Percentiles rank a stretch among this genome's conserved stretches.
phyloP scores from a whole-genome alignment of 805 yeast genomes.

The Nakazawaea laoshanensis region DNA sequence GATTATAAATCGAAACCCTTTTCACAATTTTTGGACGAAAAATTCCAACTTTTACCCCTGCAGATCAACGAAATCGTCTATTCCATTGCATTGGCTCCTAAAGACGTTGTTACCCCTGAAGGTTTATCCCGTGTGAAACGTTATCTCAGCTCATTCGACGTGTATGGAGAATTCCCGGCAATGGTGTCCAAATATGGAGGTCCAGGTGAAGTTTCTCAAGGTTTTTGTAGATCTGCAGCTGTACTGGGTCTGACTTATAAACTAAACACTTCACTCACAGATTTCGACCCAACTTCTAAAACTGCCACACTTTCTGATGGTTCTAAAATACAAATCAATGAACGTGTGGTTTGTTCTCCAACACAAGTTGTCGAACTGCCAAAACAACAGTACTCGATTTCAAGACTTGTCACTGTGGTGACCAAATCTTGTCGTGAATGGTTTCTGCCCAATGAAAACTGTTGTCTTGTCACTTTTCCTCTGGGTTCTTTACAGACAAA shows the following conservation, averaged over 20 bases:
- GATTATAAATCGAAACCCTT: slow-evolving; percentile 51
- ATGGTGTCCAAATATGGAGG: slow-evolving; percentile 91
- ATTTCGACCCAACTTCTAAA: slow-evolving; percentile 58
- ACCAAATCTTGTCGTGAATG: slow-evolving; percentile 85
- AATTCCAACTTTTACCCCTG: slow-evolving; percentile 62
- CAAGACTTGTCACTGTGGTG: slow-evolving; percentile 76
- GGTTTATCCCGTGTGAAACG: slow-evolving; percentile 80
- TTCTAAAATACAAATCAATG: slow-evolving; percentile 62
- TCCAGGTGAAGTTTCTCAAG: slow-evolving; percentile 93
- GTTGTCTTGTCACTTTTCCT: slow-evolving; percentile 89
- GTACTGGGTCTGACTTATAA: slow-evolving; percentile 96
- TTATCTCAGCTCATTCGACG: slow-evolving; percentile 76
- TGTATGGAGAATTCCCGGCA: slow-evolving; percentile 92
- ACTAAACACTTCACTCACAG: slow-evolving; percentile 55
- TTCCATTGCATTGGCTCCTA: slow-evolving; percentile 74
- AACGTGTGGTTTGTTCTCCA: slow-evolving; percentile 72
- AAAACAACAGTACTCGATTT: slow-evolving; percentile 44
- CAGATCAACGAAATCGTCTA: slow-evolving; percentile 80
- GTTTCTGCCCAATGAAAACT: slow-evolving; percentile 79
- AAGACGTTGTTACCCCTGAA: slow-evolving; percentile 54
- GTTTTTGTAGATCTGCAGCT: slow-evolving; percentile 95
- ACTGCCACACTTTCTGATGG: slow-evolving; percentile 73
- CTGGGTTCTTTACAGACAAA: slow-evolving; percentile 62
- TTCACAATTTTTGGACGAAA: slow-evolving; percentile 45
- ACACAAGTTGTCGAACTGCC: slow-evolving; percentile 47